These are phyloP conservation scores for Stagonosporopsis chrysanthemi DNA, from an alignment of 2,329 filamentous ascomycete genomes.

Conservation along the genomic window DNA sequence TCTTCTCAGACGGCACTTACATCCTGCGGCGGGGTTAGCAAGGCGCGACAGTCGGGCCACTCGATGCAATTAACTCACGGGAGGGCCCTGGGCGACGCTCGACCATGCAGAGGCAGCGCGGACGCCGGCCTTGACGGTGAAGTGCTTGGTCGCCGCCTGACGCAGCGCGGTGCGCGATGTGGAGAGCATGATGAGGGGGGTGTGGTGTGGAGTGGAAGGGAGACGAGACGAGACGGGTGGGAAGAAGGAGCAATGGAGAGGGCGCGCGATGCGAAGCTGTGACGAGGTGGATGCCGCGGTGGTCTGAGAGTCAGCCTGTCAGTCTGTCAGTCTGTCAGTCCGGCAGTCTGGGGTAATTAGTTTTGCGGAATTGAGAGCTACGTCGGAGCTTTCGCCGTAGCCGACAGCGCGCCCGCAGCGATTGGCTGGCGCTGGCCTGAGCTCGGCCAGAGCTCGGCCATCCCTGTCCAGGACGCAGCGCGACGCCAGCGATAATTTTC, in stretches of 20 bases:
- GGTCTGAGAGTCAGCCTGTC: conserved; percentile 27
- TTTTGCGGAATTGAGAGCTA: conserved; percentile 37
- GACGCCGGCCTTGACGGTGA: conserved; percentile 50
- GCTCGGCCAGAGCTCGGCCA: conserved; percentile 10
- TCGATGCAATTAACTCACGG: conserved; percentile 66
- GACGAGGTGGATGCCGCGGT: conserved; percentile 16
- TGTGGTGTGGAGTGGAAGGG: not conserved
- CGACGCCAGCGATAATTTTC: conserved; percentile 30
- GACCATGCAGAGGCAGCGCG: conserved; percentile 84
- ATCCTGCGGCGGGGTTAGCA: conserved; percentile 45
- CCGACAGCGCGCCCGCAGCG: conserved; percentile 20
- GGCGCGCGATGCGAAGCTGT: conserved; percentile 15
- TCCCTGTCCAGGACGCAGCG: conserved; percentile 13
- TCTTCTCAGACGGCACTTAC: conserved; percentile 29
- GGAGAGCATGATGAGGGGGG: conserved; percentile 39
- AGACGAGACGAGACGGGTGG: conserved; percentile 1
- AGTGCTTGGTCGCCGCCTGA: conserved; percentile 47
- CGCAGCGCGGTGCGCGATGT: conserved; percentile 50
- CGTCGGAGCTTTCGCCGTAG: conserved; percentile 21
- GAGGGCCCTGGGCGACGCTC: conserved; percentile 90
- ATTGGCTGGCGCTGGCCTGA: conserved; percentile 25
- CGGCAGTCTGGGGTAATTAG: conserved; percentile 11
- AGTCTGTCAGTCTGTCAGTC: not conserved
- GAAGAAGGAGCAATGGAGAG: conserved; percentile 17
- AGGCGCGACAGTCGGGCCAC: conserved; percentile 17